Percentiles rank a stretch among this genome's conserved stretches.
Conservation (phyloP, 257 asterid species). For the Henckelia pumila region DNA sequence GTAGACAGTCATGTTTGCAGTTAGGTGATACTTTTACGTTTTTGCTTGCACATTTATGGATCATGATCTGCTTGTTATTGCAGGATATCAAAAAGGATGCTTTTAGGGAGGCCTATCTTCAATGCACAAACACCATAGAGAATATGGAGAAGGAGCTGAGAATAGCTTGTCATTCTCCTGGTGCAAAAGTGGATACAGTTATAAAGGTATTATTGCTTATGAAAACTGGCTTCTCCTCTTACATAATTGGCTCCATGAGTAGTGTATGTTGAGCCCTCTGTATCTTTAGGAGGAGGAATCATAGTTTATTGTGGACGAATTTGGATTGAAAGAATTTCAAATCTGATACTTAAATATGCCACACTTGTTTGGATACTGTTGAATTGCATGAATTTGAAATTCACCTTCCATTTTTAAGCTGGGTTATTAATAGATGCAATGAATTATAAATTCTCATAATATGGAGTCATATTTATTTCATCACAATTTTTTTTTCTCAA, state of each 20-base stretch:
- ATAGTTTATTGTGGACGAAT: too few species aligned
- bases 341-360: too few species aligned
- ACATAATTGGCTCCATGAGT: background rate
- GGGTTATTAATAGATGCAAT: too few species aligned
- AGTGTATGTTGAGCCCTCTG: constrained; percentile 1
- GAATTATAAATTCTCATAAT: background rate
- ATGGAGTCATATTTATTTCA: background rate
- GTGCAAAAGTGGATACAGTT: constrained; percentile 69
- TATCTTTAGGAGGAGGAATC: constrained; percentile 3
- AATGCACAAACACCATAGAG: constrained; percentile 67
- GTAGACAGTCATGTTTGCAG: background rate
- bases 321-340: too few species aligned
- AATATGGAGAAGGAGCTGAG: constrained; percentile 89
- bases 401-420: background rate
- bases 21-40: constrained; percentile 1
- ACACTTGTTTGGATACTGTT: background rate
- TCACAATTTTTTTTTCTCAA: background rate
- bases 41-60: constrained; percentile 20
- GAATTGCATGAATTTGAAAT: background rate
- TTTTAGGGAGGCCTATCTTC: constrained; percentile 82
- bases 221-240: constrained; percentile 10
- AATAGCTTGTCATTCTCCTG: constrained; percentile 80
- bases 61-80: constrained; percentile 32
- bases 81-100: constrained; percentile 92
- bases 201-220: constrained; percentile 47